These are phyloP conservation scores for Laetiporus sulphureus DNA, from an alignment of 1,284 basidiomycete species.

Conservation along the genomic window DNA sequence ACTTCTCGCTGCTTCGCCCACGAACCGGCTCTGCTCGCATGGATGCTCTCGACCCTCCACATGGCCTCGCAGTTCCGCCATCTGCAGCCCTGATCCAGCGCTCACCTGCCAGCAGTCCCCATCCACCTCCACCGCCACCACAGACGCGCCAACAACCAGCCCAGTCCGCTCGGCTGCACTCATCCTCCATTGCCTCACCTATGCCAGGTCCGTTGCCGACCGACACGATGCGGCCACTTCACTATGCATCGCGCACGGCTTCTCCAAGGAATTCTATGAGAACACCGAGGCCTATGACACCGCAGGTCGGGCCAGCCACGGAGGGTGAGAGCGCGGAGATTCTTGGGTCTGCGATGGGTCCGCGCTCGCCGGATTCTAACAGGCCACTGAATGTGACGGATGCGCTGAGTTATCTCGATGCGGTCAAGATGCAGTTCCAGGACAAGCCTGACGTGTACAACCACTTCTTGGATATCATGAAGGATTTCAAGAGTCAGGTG, in stretches of 20 bases:
- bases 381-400: conserved; percentile 78
- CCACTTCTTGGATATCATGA: conserved; percentile 98
- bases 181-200: background rate
- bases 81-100: background rate
- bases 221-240: conserved; percentile 8
- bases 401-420: conserved; percentile 95
- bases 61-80: background rate
- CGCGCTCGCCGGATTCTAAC: conserved; percentile 12
- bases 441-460: conserved; percentile 96
- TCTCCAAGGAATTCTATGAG: conserved; percentile 9
- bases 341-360: conserved; percentile 7
- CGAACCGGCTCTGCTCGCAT: conserved; percentile 2
- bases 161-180: background rate
- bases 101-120: conserved; percentile 1
- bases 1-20: background rate
- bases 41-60: conserved; percentile 5
- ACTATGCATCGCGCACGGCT: conserved; percentile 12
- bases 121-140: background rate
- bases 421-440: conserved; percentile 91
- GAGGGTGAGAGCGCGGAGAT: conserved; percentile 7
- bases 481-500: conserved; percentile 96
- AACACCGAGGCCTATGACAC: conserved; percentile 13
- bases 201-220: conserved; percentile 1
- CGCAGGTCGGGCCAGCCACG: conserved; percentile 11
- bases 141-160: background rate